Evolutionary conservation across 75 land plant species (phyloP), one percentile per base, ranked within the genome.

Genomic region (Cryptomeria japonica): DNA sequence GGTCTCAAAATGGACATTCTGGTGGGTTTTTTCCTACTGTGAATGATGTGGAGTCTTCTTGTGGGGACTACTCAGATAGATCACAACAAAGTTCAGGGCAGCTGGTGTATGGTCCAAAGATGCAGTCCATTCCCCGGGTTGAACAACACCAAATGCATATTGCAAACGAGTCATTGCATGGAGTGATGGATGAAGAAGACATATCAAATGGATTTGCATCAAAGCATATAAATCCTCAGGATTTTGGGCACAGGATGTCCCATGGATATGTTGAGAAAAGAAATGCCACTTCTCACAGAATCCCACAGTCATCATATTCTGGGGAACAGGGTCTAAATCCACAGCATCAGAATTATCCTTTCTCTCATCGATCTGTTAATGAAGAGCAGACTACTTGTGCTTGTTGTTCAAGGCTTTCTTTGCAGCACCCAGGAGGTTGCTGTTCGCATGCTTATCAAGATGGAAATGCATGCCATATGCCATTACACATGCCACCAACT

Each of bases 401-500:
- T 64, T 64, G 70, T 64, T 64, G 70, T 64, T 87, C 85, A 5
- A 84, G 34, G 18, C 84, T 84, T 82, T 28, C 61, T 28, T 46
- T 25, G 6, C 88, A 83, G 83, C 73, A 90, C 83, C 90, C 88
- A 5, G 86, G 88, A 34, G 79, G 88, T 15, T 93, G 92, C 85
- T 87, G 90, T 47, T 90, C 93, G 76, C 68, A 44, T 41, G 58
- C 83, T 79, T 92, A 92, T 78, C 78, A 83, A 25, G 76, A 86
- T 64, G 80, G 80, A 61, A 87, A 49, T 41, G 78, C 84, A 28
- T 31, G 19, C 22, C 78, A 83, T 25, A 56, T 79, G 55, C 86
- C 90, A 18, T 70, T 79, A 15, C 88, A 85, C 19, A 86, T 85
- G 22, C 88, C 83, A 72, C 73, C 90, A 72, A n/a, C 91, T 3